phyloP scores from a whole-genome alignment of 202 grass and related monocot genomes.

The Dendrocalamus latiflorus region DNA sequence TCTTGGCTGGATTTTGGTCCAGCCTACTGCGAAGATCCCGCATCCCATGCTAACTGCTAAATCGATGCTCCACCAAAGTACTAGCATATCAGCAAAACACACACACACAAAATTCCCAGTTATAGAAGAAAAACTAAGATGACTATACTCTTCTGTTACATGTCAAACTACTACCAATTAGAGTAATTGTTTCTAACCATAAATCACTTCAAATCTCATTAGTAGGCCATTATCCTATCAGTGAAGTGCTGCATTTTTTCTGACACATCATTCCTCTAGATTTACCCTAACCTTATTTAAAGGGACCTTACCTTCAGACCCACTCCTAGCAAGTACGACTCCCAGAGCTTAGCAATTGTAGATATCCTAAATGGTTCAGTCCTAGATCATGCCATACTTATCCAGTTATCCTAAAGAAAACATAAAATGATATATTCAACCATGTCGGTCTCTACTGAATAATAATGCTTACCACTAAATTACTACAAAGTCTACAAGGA shows the following conservation, averaged over 20 bases:
- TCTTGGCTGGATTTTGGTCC: not conserved
- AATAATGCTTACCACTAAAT: not conserved
- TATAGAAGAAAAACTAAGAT: conserved; percentile 11
- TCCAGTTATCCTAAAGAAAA: not conserved
- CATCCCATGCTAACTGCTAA: not conserved
- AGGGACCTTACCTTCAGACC: not conserved
- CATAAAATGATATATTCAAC: not conserved
- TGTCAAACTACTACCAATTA: not conserved
- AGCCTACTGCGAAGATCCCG: too few relatives aligned
- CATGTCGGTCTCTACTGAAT: not conserved
- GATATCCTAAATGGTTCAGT: not conserved
- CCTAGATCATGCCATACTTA: not conserved
- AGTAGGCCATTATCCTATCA: not conserved
- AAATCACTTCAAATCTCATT: not conserved
- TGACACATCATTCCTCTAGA: not conserved
- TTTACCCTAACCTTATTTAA: not conserved
- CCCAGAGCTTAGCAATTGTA: not conserved
- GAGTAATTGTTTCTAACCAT: not conserved
- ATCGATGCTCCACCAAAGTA: not conserved
- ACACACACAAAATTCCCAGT: not conserved
- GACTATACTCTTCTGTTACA: not conserved
- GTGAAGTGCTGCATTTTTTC: not conserved
- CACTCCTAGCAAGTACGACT: not conserved
- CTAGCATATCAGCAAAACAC: not conserved
- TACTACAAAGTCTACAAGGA: not conserved